Evolutionary conservation across 805 yeast species (phyloP).

Genomic region (Metschnikowia colocasiae): DNA sequence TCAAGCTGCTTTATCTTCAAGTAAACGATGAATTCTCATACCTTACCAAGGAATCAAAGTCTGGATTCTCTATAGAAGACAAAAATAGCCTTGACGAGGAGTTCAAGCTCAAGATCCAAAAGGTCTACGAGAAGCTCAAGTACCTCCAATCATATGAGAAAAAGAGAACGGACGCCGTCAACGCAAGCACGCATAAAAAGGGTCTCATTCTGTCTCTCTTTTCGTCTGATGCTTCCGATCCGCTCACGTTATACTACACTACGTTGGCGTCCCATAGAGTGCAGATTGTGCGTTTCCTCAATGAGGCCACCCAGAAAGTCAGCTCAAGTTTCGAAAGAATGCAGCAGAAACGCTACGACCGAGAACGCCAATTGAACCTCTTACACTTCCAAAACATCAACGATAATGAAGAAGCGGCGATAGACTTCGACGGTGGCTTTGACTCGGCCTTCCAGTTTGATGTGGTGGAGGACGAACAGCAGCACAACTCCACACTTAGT

Average conservation of each 20-base stretch:
- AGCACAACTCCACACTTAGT: slow-evolving; percentile 20
- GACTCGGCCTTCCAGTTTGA: slow-evolving; percentile 14
- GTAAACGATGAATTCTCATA: slow-evolving; percentile 18
- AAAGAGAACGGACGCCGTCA: slow-evolving; percentile 32
- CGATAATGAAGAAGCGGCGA: slow-evolving; percentile 25
- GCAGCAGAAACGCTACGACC: slow-evolving; percentile 45
- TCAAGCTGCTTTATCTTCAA: slow-evolving; percentile 34
- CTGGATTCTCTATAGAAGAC: slow-evolving; percentile 40
- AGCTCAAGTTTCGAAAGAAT: slow-evolving; percentile 46
- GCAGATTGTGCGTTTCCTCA: slow-evolving; percentile 48
- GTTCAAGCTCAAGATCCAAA: slow-evolving; percentile 48
- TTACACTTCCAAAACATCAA: slow-evolving; percentile 42
- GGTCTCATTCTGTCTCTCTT: slow-evolving; percentile 21
- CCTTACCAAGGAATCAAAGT: slow-evolving; percentile 1
- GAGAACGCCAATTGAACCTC: slow-evolving; percentile 35
- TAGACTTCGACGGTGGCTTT: slow-evolving; percentile 12
- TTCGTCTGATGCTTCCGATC: slow-evolving; percentile 33
- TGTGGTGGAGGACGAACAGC: slow-evolving; percentile 7
- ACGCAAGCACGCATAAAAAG: slow-evolving; percentile 13
- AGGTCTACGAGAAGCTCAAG: slow-evolving; percentile 48
- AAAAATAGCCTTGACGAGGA: slow-evolving; percentile 57
- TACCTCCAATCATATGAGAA: slow-evolving; percentile 50
- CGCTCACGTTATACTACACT: slow-evolving; percentile 25
- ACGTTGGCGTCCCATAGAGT: slow-evolving; percentile 44
- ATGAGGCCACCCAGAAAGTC: slow-evolving; percentile 38